Base-by-base conservation (phyloP, 2,329 filamentous ascomycete species). In the Fonsecaea monophora region DNA sequence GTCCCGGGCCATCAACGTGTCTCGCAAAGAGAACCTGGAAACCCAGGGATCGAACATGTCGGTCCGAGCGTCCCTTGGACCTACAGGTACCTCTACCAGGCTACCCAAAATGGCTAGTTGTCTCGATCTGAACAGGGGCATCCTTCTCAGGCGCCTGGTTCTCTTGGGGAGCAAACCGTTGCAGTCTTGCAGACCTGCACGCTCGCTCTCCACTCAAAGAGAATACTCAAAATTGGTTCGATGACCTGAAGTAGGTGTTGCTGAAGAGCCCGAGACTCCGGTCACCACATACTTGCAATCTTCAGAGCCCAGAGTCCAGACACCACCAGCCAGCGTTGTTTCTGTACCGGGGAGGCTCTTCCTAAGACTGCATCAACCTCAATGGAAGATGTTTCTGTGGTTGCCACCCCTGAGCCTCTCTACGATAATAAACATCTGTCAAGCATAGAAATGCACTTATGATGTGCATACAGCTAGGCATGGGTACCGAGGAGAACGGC, bases 391-490 rank as follows among this genome's bases (percentile, higher is more conserved):
- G 21, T 50, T 50, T 3, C 18, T 50, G 18, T 50, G 45, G 45
- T 25, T 10, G 45, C 25, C 42, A 15, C n/a, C 9, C 21, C 2
- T 50, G 45, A 25, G 8, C 12, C 18, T 25, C 7, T 3, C 45
- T 12, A 21, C 7, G 10, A 50, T 6, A 18, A 25, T 25, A 4
- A 12, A 12, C 45, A 25, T 25, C 18, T 50, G 10, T 12, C 45
- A 50, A 25, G 6, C 45, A 10, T 21, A 25, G 25, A 62, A 53
- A 64, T 37, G 62, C 62, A 53, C 32, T 25, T 59, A 65, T 68
- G 66, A 57, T 60, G 48, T 62, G 66, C 66, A 65, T 61, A 62
- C 42, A 15, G 45, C 62, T 56, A 60, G 30, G 32, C 60, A 21
- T 10, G 45, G 45, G 45, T 53, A 13, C 25, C 45, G 12, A 48